These are phyloP conservation scores for Boletellus sp. DNA, from an alignment of 1,284 basidiomycete species.

Conservation along the genomic window DNA sequence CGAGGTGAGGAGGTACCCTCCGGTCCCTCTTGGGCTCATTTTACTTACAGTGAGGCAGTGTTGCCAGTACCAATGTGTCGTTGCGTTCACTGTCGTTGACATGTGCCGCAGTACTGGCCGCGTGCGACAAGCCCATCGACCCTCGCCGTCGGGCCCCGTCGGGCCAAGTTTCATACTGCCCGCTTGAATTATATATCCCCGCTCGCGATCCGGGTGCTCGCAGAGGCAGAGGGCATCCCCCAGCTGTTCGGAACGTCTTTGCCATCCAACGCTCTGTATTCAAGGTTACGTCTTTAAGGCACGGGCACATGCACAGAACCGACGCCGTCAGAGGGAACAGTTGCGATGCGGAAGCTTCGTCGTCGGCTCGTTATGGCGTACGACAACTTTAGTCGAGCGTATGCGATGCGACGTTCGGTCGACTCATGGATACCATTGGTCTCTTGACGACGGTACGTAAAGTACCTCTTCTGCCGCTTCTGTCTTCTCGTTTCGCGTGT, in stretches of 20 bases:
- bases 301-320: slow-evolving; percentile 20
- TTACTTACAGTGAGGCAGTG: too few relatives aligned
- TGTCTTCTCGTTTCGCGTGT: not conserved
- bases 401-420: slow-evolving; percentile 25
- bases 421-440: slow-evolving; percentile 22
- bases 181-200: slow-evolving; percentile 26
- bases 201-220: slow-evolving; percentile 27
- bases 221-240: slow-evolving; percentile 26
- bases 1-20: too few relatives aligned
- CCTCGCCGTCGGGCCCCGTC: slow-evolving; percentile 17
- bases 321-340: slow-evolving; percentile 23
- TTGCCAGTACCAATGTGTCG: too few relatives aligned
- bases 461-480: not conserved
- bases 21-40: too few relatives aligned
- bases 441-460: slow-evolving; percentile 19
- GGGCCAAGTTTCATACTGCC: slow-evolving; percentile 19
- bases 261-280: not conserved
- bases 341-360: slow-evolving; percentile 22
- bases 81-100: too few relatives aligned
- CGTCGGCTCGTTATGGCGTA: slow-evolving; percentile 21
- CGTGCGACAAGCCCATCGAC: slow-evolving; percentile 33
- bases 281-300: not conserved
- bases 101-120: too few relatives aligned
- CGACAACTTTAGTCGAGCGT: slow-evolving; percentile 14
- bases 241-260: slow-evolving; percentile 28